Evolutionary conservation across 306 rosid species (phyloP).

Genomic region (Casuarina cunninghamiana): DNA sequence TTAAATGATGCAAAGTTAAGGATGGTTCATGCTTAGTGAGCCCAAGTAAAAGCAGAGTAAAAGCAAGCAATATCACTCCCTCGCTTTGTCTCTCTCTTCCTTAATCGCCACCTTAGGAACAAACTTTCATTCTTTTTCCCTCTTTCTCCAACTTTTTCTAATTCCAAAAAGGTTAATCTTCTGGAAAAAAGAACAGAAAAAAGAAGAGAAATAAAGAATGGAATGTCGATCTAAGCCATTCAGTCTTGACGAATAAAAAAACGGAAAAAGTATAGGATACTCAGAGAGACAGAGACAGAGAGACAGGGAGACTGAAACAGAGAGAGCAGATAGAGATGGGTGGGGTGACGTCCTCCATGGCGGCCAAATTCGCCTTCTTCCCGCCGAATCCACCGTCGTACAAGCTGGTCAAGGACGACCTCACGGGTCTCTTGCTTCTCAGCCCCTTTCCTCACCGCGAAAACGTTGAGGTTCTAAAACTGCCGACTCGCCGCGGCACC

Average conservation of each 20-base stretch:
- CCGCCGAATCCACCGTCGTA: slow-evolving; percentile 93
- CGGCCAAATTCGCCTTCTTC: slow-evolving; percentile 93
- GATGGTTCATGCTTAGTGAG: slow-evolving; percentile 9
- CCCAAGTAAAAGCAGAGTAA: slow-evolving; percentile 9
- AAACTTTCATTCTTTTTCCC: slow-evolving; percentile 9
- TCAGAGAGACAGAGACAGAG: slow-evolving; percentile 9
- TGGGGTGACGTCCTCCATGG: slow-evolving; percentile 97
- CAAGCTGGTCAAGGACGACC: slow-evolving; percentile 55
- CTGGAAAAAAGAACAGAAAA: slow-evolving; percentile 22
- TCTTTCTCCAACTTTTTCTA: slow-evolving; percentile 32
- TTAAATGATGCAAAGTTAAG: slow-evolving; percentile 25
- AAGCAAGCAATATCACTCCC: slow-evolving; percentile 1
- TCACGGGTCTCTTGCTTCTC: slow-evolving; percentile 70
- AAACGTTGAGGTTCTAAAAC: slow-evolving; percentile 75
- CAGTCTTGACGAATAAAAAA: background rate
- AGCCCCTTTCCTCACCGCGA: slow-evolving; percentile 84
- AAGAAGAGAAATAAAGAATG: slow-evolving; percentile 10
- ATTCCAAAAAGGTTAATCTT: slow-evolving; percentile 37
- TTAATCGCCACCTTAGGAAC: slow-evolving; percentile 21
- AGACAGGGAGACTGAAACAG: background rate
- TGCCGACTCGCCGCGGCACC: slow-evolving; percentile 79
- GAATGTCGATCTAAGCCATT: slow-evolving; percentile 46
- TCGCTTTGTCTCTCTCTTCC: slow-evolving; percentile 18
- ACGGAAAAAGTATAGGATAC: background rate
- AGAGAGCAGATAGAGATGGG: slow-evolving; percentile 53